A percentile compares a stretch with the other conserved stretches of the same genome.
Conservation (phyloP, 805 yeast species). For the Suhomyces sp. region DNA sequence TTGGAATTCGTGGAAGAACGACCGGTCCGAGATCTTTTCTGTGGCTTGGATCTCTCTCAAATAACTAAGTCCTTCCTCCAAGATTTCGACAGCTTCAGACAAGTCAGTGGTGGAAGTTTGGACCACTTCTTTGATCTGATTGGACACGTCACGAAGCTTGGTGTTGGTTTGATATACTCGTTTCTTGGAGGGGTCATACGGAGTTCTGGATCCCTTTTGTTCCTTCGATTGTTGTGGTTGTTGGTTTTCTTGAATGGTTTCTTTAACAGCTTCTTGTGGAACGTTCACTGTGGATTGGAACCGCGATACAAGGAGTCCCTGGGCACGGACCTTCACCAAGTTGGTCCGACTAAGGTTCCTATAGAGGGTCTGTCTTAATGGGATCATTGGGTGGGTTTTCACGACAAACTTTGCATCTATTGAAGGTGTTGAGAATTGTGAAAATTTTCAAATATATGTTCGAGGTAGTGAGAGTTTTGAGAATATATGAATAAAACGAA, state of each 20-base stretch:
- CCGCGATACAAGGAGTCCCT: conserved; percentile 6
- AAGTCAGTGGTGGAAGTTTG: conserved; percentile 17
- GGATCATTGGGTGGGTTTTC: too few species aligned
- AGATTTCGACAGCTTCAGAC: conserved; percentile 34
- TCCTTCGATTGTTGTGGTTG: neutral
- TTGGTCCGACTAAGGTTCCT: conserved; percentile 12
- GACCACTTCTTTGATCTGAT: conserved; percentile 30
- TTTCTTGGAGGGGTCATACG: conserved; percentile 3
- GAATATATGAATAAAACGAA: too few species aligned
- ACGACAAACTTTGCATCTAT: too few species aligned
- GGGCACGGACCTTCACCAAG: conserved; percentile 8
- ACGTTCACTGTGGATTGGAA: conserved; percentile 9
- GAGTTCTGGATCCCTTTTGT: neutral
- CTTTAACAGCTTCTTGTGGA: neutral
- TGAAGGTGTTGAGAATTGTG: too few species aligned
- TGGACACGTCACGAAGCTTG: conserved; percentile 34
- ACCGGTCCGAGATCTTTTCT: conserved; percentile 29
- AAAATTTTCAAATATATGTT: too few species aligned
- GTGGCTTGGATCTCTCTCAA: conserved; percentile 36
- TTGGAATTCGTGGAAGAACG: conserved; percentile 27
- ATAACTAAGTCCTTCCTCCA: conserved; percentile 41
- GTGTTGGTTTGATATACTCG: conserved; percentile 16
- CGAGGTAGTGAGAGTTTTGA: too few species aligned
- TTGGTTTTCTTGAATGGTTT: neutral
- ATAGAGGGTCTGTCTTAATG: conserved; percentile 15